Conservation (phyloP, 192 early-diverging fungal species). For the Lunasporangiospora selenospora region DNA sequence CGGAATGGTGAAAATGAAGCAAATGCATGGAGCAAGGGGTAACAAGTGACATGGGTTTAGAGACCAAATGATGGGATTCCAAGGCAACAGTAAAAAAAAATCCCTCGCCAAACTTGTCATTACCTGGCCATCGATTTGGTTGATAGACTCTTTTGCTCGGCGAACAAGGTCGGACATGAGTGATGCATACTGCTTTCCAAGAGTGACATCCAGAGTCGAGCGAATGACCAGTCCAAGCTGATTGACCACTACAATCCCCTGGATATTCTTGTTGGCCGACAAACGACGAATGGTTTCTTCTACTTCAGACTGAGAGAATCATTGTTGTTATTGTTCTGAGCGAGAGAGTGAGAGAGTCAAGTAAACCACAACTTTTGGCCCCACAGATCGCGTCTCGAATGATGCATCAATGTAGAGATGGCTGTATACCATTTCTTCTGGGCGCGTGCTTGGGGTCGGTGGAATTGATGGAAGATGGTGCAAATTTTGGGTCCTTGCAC, state of each 20-base stretch:
- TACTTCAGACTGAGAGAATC: conserved; percentile 64
- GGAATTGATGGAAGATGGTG: not conserved
- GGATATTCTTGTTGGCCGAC: conserved; percentile 87
- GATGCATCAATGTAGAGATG: not conserved
- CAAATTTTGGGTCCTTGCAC: conserved; percentile 8
- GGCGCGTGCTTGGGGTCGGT: not conserved
- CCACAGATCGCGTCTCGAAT: not conserved
- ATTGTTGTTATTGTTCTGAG: not conserved
- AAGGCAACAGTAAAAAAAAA: not conserved
- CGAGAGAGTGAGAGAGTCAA: not conserved
- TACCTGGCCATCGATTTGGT: conserved; percentile 87
- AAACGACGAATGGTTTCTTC: conserved; percentile 95
- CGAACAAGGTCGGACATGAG: conserved; percentile 84
- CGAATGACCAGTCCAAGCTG: conserved; percentile 90
- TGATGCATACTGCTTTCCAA: conserved; percentile 83
- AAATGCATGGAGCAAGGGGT: not conserved
- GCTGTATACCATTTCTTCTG: not conserved
- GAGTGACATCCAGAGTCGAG: conserved; percentile 83
- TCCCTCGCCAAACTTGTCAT: not conserved
- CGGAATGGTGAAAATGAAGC: not conserved
- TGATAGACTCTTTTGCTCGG: conserved; percentile 75
- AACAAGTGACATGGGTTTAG: not conserved
- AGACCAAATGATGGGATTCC: not conserved
- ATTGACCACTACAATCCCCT: conserved; percentile 91
- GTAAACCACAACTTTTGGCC: not conserved